phyloP scores from a whole-genome alignment of 2,329 filamentous ascomycete species.

The Fusarium pseudonygamai region DNA sequence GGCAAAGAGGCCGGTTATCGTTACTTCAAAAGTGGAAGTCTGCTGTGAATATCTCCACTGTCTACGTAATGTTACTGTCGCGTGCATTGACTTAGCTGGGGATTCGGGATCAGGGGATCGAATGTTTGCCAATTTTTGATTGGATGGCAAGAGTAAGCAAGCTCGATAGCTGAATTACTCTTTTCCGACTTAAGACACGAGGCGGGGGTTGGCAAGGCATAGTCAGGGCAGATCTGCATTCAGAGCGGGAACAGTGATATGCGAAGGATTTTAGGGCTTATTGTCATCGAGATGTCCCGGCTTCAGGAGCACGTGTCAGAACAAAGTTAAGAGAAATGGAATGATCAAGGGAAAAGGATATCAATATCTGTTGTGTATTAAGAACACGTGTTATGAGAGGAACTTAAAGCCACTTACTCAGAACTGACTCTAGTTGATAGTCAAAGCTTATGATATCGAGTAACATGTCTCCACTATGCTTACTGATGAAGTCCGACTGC shows the following conservation, averaged over 20 bases:
- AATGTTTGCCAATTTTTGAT: background rate
- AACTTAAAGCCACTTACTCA: background rate
- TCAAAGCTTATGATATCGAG: background rate
- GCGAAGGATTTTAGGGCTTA: conserved; percentile 13
- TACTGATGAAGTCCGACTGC: background rate
- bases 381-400: background rate
- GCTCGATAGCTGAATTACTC: background rate
- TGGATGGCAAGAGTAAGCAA: background rate
- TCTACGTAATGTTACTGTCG: background rate
- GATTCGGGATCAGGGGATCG: background rate
- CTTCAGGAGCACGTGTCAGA: background rate
- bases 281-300: background rate
- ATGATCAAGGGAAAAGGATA: background rate
- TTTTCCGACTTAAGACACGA: background rate
- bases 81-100: background rate
- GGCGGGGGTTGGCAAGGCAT: background rate
- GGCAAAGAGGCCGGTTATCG: no score
- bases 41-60: background rate
- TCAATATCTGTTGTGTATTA: background rate
- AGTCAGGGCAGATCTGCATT: background rate
- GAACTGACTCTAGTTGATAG: background rate
- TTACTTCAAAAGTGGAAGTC: background rate
- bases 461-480: background rate
- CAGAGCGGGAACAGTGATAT: background rate
- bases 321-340: no score